Percentiles rank a stretch among this genome's conserved stretches.
phyloP scores from a whole-genome alignment of 1,284 basidiomycete genomes.

The Peniophora sp. region DNA sequence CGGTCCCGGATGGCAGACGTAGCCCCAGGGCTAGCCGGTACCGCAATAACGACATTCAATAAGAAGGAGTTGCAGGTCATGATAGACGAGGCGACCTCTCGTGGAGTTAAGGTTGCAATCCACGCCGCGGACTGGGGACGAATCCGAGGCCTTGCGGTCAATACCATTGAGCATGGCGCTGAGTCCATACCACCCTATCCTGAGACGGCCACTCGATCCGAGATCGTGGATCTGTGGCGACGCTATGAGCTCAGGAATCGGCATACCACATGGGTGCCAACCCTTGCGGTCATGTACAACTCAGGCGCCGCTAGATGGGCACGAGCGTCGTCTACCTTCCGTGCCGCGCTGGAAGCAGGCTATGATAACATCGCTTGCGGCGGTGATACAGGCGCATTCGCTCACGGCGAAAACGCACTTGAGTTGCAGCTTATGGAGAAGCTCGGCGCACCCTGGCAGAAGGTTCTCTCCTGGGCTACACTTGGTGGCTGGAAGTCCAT shows the following conservation, averaged over 20 bases:
- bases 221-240: slow-evolving; percentile 20
- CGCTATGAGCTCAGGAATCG: slow-evolving; percentile 3
- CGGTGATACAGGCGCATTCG: slow-evolving; percentile 57
- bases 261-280: slow-evolving; percentile 49
- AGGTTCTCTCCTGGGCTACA: slow-evolving; percentile 53
- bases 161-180: slow-evolving; percentile 21
- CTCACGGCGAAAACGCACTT: slow-evolving; percentile 52
- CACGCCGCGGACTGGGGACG: slow-evolving; percentile 39
- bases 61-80: slow-evolving; percentile 41
- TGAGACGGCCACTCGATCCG: not conserved
- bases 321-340: slow-evolving; percentile 31
- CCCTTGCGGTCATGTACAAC: slow-evolving; percentile 41
- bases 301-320: slow-evolving; percentile 31
- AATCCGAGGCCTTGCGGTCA: slow-evolving; percentile 26
- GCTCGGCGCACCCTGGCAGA: slow-evolving; percentile 44
- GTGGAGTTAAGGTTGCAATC: slow-evolving; percentile 52
- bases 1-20: slow-evolving; percentile 37
- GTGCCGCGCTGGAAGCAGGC: slow-evolving; percentile 31
- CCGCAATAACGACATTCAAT: slow-evolving; percentile 37
- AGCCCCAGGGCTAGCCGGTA: slow-evolving; percentile 23
- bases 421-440: slow-evolving; percentile 56
- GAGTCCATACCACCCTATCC: slow-evolving; percentile 28
- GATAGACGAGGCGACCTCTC: slow-evolving; percentile 41
- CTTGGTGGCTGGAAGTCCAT: slow-evolving; percentile 53
- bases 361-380: slow-evolving; percentile 48